Conservation (phyloP, 83 land plant genomes). For the Diphasiastrum complanatum region DNA sequence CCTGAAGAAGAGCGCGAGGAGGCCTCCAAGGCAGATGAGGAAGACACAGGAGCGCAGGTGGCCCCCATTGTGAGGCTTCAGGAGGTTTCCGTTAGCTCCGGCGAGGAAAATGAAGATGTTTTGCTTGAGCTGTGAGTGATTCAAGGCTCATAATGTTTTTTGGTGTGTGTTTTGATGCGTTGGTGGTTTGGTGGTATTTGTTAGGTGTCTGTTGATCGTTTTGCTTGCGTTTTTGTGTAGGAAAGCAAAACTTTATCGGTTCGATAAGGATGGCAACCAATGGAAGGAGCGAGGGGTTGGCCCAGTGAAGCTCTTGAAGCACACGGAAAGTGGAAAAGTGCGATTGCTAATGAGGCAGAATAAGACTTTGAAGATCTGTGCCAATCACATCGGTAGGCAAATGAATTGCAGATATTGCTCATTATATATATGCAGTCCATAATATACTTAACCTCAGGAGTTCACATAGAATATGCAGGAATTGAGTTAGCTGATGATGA, state of each 20-base stretch:
- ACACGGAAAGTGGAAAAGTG: slow-evolving; percentile 56
- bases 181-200: too few species aligned
- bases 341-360: slow-evolving; percentile 69
- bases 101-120: slow-evolving; percentile 80
- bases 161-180: too few species aligned
- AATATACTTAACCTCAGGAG: too few species aligned
- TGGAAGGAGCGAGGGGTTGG: slow-evolving; percentile 88
- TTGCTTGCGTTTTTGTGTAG: slow-evolving; percentile 29
- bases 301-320: slow-evolving; percentile 60
- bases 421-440: too few species aligned
- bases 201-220: not conserved
- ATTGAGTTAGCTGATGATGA: not conserved
- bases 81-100: slow-evolving; percentile 74
- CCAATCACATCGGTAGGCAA: slow-evolving; percentile 56
- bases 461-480: not conserved
- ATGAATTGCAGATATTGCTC: too few species aligned
- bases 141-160: too few species aligned
- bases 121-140: slow-evolving; percentile 57
- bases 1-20: slow-evolving; percentile 16
- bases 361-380: slow-evolving; percentile 88
- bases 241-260: slow-evolving; percentile 75
- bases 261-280: slow-evolving; percentile 61
- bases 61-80: slow-evolving; percentile 73
- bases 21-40: slow-evolving; percentile 43
- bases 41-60: slow-evolving; percentile 75